Percentiles rank a stretch among this genome's conserved stretches.
These are phyloP conservation scores for Aeminium ludgeri DNA, from an alignment of 495 filamentous ascomycete species.

Conservation along the genomic window DNA sequence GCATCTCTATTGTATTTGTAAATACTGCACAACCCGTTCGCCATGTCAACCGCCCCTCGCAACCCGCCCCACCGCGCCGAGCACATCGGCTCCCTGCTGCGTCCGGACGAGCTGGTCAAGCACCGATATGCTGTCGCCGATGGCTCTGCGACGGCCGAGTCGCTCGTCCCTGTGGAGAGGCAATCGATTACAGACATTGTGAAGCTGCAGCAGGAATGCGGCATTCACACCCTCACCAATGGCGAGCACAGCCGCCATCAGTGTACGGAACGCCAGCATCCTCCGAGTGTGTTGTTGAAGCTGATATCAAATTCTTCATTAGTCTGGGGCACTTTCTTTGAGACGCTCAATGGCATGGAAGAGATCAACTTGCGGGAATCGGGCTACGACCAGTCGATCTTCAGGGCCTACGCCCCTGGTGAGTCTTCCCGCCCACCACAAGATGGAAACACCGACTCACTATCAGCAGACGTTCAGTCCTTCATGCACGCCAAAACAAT, in stretches of 20 bases:
- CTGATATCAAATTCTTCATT: not conserved
- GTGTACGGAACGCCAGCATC: too few species aligned
- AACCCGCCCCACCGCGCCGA: constrained; percentile 40
- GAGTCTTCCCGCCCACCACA: too few species aligned
- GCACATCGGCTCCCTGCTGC: constrained; percentile 67
- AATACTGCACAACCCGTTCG: too few species aligned
- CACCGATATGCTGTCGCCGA: constrained; percentile 39
- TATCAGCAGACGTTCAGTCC: constrained; percentile 50
- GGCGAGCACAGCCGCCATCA: constrained; percentile 46
- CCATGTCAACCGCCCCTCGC: constrained; percentile 12
- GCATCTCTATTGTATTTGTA: too few species aligned
- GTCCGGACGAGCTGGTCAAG: constrained; percentile 51
- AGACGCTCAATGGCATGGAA: constrained; percentile 24
- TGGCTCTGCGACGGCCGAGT: constrained; percentile 26
- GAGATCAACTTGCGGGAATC: too few species aligned
- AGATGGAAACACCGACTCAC: constrained; percentile 61
- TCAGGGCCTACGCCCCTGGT: constrained; percentile 39
- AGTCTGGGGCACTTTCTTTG: constrained; percentile 24
- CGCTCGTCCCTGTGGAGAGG: constrained; percentile 40
- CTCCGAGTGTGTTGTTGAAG: too few species aligned
- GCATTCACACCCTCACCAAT: constrained; percentile 51
- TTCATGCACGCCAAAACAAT: constrained; percentile 45
- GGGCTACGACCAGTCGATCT: too few species aligned
- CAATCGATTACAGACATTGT: constrained; percentile 34
- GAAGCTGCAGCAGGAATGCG: constrained; percentile 28